phyloP scores from a whole-genome alignment of 2,329 filamentous ascomycete species.

The Magnaporthiopsis incrustans region DNA sequence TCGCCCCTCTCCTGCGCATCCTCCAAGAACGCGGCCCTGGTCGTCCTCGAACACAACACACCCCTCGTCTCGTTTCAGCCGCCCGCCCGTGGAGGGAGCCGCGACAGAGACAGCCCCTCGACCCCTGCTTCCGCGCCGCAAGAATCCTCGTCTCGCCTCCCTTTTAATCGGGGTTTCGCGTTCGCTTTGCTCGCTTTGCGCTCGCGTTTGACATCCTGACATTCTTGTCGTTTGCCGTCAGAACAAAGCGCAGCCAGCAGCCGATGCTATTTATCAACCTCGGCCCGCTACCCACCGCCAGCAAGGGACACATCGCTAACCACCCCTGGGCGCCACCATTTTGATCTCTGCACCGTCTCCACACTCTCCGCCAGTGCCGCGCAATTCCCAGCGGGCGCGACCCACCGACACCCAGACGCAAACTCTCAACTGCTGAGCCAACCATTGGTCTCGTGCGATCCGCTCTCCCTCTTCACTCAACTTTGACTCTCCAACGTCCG shows the following conservation, averaged over 20 bases:
- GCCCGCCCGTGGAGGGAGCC: slow-evolving; percentile 10
- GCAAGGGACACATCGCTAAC: background rate
- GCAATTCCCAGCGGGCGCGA: background rate
- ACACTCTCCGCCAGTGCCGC: background rate
- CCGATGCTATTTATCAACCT: background rate
- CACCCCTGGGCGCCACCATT: background rate
- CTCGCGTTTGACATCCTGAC: background rate
- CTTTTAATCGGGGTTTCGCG: background rate
- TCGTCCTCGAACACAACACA: slow-evolving; percentile 16
- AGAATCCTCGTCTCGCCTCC: background rate
- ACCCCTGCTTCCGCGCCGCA: slow-evolving; percentile 4
- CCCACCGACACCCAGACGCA: background rate
- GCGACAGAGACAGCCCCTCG: slow-evolving; percentile 6
- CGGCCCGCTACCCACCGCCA: background rate
- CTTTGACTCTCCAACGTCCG: background rate
- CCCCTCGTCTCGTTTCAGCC: slow-evolving; percentile 21
- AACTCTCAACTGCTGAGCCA: background rate
- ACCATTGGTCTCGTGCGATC: background rate
- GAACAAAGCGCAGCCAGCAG: background rate
- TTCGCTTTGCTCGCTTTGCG: background rate
- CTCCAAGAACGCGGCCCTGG: slow-evolving; percentile 10
- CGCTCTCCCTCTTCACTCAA: background rate
- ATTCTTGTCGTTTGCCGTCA: background rate
- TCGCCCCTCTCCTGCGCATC: too few relatives aligned
- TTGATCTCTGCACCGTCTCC: background rate